phyloP scores from a whole-genome alignment of 257 asterid species.

The Fraxinus americana region DNA sequence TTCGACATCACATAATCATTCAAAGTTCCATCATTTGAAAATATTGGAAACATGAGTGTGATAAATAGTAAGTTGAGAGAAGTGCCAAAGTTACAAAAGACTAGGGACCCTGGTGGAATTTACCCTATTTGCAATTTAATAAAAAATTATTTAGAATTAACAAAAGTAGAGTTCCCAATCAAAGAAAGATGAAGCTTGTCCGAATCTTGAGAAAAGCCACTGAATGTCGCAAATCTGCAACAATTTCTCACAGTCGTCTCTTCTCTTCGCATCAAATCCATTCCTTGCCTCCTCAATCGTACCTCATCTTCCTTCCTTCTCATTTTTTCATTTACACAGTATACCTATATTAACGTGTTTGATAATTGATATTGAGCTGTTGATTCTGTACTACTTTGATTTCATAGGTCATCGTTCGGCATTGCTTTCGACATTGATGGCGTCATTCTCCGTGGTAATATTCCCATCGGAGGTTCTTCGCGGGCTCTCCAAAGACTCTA shows the following conservation, averaged over 20 bases:
- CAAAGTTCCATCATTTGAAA: no score
- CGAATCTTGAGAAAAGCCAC: slow-evolving; percentile 33
- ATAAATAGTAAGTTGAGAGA: no score
- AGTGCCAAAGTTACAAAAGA: no score
- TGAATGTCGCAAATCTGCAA: slow-evolving; percentile 22
- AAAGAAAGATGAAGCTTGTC: slow-evolving; percentile 34
- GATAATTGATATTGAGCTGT: slow-evolving; percentile 3
- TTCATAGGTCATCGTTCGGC: slow-evolving; percentile 57
- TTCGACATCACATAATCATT: no score
- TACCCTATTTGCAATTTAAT: no score
- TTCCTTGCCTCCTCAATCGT: slow-evolving; percentile 37
- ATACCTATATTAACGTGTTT: not conserved
- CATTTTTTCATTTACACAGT: slow-evolving; percentile 6
- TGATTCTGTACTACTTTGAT: not conserved
- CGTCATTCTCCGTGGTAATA: slow-evolving; percentile 75
- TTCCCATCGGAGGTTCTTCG: slow-evolving; percentile 83
- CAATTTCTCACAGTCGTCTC: slow-evolving; percentile 26
- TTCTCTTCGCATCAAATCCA: slow-evolving; percentile 34
- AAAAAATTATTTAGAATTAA: no score
- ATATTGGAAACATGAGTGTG: no score
- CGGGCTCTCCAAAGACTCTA: slow-evolving; percentile 75
- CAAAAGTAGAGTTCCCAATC: no score
- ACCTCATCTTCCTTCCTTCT: slow-evolving; percentile 14
- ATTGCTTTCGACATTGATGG: slow-evolving; percentile 97
- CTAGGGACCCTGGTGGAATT: no score